Evolutionary conservation across 2,329 filamentous ascomycete genomes (phyloP), one percentile per base, ranked within the genome.

Genomic region (Aspergillus latus): DNA sequence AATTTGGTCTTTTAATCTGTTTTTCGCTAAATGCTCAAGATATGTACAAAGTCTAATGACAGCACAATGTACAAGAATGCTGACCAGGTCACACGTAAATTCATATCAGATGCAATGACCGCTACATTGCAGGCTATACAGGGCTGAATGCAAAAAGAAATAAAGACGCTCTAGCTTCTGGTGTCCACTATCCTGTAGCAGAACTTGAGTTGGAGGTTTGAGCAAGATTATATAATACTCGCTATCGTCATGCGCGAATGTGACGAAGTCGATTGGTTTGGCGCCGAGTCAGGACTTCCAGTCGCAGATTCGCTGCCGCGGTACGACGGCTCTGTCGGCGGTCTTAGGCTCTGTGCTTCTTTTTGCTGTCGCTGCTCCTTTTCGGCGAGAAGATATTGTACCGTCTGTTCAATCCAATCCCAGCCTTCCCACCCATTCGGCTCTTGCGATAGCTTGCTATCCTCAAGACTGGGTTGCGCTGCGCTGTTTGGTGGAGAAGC

Each of bases 391-490:
- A 91, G 72, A 40, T 81, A 78, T 15, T 81, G 77, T 3, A 89
- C 76, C 21, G 84, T 79, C 52, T 81, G 79, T 65, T 94, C 88
- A 11, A 96, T 78, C 59, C 84, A 82, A 21, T 85, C 84, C 92
- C 92, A 97, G 2, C 89, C 90, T 50, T 86, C 85, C 90, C 90
- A 95, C 46, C 89, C 87, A 44, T 78, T 76, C 62, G 87, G 84
- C 9, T 82, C 80, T 26, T 80, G 80, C 0, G 79, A 82, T 10
- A 87, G 72, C 16, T 55, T 57, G 46, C 62, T 64, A 49, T 63
- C 59, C 40, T 55, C 58, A 3, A 53, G 49, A 8, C 57, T 55
- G 1, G 59, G 46, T 15, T 61, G 63, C 29, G 54, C 56, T n/a
- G 52, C 58, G 53, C 54, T 63, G 13, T 59, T 51, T 21, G 63